Evolutionary conservation across 805 yeast species (phyloP), one percentile per base, ranked within the genome.

Genomic region (Starmerella etchellsii): DNA sequence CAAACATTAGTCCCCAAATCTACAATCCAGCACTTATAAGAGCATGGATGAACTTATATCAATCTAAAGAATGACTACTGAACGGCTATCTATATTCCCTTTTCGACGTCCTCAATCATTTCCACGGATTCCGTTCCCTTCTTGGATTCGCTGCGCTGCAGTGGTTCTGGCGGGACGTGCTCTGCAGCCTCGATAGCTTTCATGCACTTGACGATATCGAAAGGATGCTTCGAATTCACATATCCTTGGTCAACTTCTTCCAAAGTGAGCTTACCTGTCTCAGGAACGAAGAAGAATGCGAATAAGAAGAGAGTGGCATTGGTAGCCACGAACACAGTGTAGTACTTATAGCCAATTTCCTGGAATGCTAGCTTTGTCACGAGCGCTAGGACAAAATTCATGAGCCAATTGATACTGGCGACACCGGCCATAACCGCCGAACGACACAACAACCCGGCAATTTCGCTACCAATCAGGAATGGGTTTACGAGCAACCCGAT

Each of bases 341-440:
- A 78, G 34, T 77, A 70, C 48, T 66, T 69, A 63, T 73, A 71
- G 30, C 65, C 65, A 54, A 74, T 62, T 52, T 65, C 45, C 58
- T 64, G 48, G 58, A 69, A 60, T 54, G 76, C 67, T 4, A 58
- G 48, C 13, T 85, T 85, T 1, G 64, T 60, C 15, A 60, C 51
- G 71, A 70, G 68, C 28, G 73, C 79, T 30, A 76, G 70, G 61
- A 69, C 54, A 53, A 73, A 75, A 52, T 73, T 74, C 56, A 67
- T 65, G 1, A 68, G 55, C 80, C 80, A 75, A 53, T 74, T 74
- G 32, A 69, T 63, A 26, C 70, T 70, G 2, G 78, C 69, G 46
- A 27, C 73, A 76, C 47, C 70, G 62, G 28, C 75, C 67, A 27
- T 71, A 63, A 29, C 78, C 72, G 59, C 47, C 25, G 50, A 47